Conservation (phyloP, 1,284 basidiomycete species). For the Neotropicomus parvogracilis region DNA sequence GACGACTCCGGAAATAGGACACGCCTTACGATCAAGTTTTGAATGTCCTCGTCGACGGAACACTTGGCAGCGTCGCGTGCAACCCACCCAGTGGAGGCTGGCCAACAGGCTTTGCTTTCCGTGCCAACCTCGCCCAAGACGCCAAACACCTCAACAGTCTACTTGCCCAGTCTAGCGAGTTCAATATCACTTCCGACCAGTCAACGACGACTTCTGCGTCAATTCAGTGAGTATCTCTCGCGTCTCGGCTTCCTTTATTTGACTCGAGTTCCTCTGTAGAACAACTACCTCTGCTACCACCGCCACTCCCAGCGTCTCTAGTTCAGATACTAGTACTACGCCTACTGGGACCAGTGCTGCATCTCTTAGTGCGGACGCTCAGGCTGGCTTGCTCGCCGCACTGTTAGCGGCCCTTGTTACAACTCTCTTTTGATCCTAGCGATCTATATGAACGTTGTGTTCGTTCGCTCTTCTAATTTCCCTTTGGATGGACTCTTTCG, state of each 20-base stretch:
- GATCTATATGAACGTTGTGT: not conserved
- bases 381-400: constrained; percentile 29
- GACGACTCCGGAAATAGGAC: constrained; percentile 25
- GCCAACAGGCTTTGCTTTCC: constrained; percentile 53
- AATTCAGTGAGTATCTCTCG: constrained; percentile 17
- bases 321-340: constrained; percentile 22
- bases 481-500: not conserved
- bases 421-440: constrained; percentile 17
- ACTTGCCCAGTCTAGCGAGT: constrained; percentile 62
- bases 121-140: constrained; percentile 65
- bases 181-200: constrained; percentile 44
- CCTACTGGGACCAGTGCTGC: constrained; percentile 32
- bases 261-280: constrained; percentile 18
- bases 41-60: constrained; percentile 47
- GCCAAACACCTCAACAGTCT: constrained; percentile 45
- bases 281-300: constrained; percentile 21
- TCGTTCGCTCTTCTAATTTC: not conserved
- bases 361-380: constrained; percentile 20
- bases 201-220: constrained; percentile 17
- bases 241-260: not conserved
- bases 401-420: constrained; percentile 29
- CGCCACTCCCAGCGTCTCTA: constrained; percentile 21
- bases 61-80: constrained; percentile 34
- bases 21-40: constrained; percentile 41
- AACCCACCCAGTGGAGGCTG: constrained; percentile 58